A percentile compares a stretch with the other conserved stretches of the same genome.
phyloP scores from a whole-genome alignment of 228 moss, liverwort and hornwort genomes.

The Sphagnum magellanicum region DNA sequence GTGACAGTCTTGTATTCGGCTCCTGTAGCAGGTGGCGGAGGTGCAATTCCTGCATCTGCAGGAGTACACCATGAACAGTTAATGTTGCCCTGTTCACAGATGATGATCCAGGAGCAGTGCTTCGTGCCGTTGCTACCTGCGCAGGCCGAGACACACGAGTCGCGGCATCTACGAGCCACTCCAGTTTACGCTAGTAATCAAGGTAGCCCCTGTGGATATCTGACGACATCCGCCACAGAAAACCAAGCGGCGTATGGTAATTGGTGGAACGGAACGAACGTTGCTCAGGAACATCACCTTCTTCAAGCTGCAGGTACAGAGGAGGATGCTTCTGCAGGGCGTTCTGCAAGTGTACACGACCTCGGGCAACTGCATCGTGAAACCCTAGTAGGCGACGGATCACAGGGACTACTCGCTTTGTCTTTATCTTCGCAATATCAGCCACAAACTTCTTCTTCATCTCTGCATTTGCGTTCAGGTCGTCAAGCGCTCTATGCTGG shows the following conservation, averaged over 20 bases:
- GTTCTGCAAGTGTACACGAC: slow-evolving; percentile 40
- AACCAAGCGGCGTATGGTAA: slow-evolving; percentile 25
- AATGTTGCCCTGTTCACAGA: too few species aligned
- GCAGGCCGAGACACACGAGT: slow-evolving; percentile 13
- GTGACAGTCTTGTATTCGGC: slow-evolving; percentile 13
- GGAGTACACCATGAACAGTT: slow-evolving; percentile 6
- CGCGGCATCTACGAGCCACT: slow-evolving; percentile 14
- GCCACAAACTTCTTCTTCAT: slow-evolving; percentile 27
- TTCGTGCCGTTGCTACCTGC: slow-evolving; percentile 19
- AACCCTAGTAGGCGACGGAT: too few species aligned
- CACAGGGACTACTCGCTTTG: slow-evolving; percentile 24
- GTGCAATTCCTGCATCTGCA: slow-evolving; percentile 11
- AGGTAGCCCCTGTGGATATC: slow-evolving; percentile 15
- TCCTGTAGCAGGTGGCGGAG: slow-evolving; percentile 19
- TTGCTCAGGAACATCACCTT: slow-evolving; percentile 28
- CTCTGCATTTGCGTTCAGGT: slow-evolving; percentile 17
- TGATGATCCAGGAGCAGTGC: slow-evolving; percentile 13
- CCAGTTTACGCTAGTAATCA: slow-evolving; percentile 1
- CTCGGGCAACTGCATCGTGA: too few species aligned
- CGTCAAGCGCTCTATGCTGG: too few species aligned
- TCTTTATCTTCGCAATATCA: slow-evolving; percentile 57
- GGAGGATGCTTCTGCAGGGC: slow-evolving; percentile 28
- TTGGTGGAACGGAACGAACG: slow-evolving; percentile 61
- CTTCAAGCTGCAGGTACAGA: slow-evolving; percentile 31
- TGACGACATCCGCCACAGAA: slow-evolving; percentile 16